Evolutionary conservation across 2,329 filamentous ascomycete species (phyloP), one percentile per base, ranked within the genome.

Genomic region (Graphilbum fragrans): DNA sequence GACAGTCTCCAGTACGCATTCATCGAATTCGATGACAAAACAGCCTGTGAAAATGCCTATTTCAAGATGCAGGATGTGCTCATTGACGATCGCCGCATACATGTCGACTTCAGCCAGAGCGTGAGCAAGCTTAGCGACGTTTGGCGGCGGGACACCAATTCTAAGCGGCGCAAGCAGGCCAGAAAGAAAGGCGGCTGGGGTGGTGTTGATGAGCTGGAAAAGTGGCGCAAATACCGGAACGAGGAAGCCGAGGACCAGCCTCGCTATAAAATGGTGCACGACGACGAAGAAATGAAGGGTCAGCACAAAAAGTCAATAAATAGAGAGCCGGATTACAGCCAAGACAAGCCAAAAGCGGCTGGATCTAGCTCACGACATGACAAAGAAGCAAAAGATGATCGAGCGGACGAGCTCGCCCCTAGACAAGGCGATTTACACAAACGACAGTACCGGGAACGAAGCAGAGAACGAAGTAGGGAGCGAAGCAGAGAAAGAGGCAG

Each of bases 11-110:
- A 98, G 58, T 98, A 98, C 57, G 87, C 92, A 1, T 98, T 98
- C 52, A 93, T 98, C 54, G 92, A 98, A 58, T 98, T 90, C 53
- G 85, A 90, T 44, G 83, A 93, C 42, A 92, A 95, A 62, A 77
- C 82, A 50, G 84, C 90, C 41, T 96, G 92, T 58, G 92, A 98
- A 62, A 78, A 85, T 40, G 92, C 92, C 3, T 98, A 95, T 56
- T 92, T 93, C 66, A 98, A 98, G 64, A 98, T 98, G 92, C 87
- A 98, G 59, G 86, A 82, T 2, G 90, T 96, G 2, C 66, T 98
- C 42, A 96, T 98, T 49, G 92, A 98, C 54, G 92, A 98, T 53
- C 85, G 94, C 49, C 81, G 92, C 34, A 98, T 98, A 48, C 92
- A 98, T 56, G 92, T 98, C 42, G 92, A 98, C 63, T 98, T 98